These are phyloP conservation scores for Spathaspora sp. DNA, from an alignment of 1,139 yeast species.

Conservation along the genomic window DNA sequence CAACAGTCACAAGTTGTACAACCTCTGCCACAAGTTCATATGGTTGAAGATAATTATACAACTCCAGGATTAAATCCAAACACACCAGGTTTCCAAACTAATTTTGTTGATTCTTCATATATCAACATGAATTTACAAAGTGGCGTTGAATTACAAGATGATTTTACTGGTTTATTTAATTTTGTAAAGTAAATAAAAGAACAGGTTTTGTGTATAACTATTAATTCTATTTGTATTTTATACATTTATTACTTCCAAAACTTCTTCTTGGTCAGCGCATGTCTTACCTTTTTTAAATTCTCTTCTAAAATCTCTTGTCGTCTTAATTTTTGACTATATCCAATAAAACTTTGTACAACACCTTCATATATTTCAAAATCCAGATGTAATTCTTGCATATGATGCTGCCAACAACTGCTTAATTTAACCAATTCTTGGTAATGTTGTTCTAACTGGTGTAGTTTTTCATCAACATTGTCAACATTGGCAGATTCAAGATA, in stretches of 20 bases:
- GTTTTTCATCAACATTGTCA: conserved; percentile 26
- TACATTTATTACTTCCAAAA: conserved; percentile 14
- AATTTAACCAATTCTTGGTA: conserved; percentile 32
- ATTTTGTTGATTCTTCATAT: conserved; percentile 45
- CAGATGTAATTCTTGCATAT: conserved; percentile 39
- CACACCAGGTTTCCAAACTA: conserved; percentile 38
- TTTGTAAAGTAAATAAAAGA: conserved; percentile 15
- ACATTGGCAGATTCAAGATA: conserved; percentile 21
- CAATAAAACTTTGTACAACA: conserved; percentile 70
- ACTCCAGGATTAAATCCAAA: conserved; percentile 16
- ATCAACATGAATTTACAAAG: conserved; percentile 48
- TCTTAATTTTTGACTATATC: conserved; percentile 60
- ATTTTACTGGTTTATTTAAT: conserved; percentile 32
- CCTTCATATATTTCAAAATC: conserved; percentile 67
- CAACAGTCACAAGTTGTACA: not conserved
- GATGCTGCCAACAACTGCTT: conserved; percentile 50
- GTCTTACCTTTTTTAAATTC: conserved; percentile 30
- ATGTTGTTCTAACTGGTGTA: conserved; percentile 27
- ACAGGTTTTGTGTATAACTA: conserved; percentile 1
- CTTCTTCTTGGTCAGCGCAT: conserved; percentile 17
- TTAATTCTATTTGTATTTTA: too few species aligned
- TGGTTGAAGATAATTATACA: conserved; percentile 7
- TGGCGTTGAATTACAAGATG: conserved; percentile 39
- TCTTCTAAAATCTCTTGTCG: conserved; percentile 46
- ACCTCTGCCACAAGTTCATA: not conserved